These are phyloP conservation scores for Cetraspora pellucida DNA, from an alignment of 192 early-diverging fungal species.

Conservation along the genomic window DNA sequence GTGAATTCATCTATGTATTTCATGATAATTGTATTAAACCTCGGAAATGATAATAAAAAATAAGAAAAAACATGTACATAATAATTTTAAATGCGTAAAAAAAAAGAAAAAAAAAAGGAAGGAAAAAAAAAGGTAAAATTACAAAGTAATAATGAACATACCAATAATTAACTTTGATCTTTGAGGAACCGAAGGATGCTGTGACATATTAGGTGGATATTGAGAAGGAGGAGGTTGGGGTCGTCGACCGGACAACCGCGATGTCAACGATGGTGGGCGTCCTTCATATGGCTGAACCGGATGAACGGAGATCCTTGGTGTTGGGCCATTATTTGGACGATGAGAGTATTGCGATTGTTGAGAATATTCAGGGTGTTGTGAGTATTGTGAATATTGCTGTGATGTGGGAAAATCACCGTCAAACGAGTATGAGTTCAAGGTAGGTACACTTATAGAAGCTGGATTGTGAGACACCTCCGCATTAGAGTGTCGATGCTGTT, in stretches of 20 bases:
- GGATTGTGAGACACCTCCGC: too few relatives aligned
- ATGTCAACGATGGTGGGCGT: not conserved
- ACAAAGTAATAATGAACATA: not conserved
- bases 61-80: not conserved
- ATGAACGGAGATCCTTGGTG: slow-evolving; percentile 6
- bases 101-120: not conserved
- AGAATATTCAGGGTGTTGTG: not conserved
- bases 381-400: not conserved
- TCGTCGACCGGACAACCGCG: not conserved
- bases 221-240: not conserved
- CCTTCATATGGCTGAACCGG: not conserved
- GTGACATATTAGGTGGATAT: not conserved
- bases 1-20: slow-evolving; percentile 6
- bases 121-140: not conserved
- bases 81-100: not conserved
- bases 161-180: not conserved
- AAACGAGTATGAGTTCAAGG: too few relatives aligned
- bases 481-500: too few relatives aligned
- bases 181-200: not conserved
- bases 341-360: not conserved
- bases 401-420: too few relatives aligned
- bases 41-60: not conserved
- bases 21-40: slow-evolving; percentile 5
- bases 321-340: not conserved
- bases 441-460: too few relatives aligned